Base-by-base conservation (phyloP, 495 filamentous ascomycete genomes). In the Daldinia grandis region DNA sequence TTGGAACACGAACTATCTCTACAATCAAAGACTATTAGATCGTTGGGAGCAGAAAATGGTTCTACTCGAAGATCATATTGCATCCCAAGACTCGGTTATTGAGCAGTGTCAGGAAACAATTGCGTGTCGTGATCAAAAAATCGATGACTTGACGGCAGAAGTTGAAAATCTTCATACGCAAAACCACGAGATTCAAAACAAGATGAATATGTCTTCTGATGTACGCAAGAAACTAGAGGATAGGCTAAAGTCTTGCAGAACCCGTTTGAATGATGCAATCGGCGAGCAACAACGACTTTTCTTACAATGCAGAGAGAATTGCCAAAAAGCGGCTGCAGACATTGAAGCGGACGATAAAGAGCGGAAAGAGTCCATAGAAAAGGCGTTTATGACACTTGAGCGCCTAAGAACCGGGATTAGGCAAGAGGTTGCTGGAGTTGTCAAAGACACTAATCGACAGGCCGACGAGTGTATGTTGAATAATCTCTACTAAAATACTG, bases 241-340 rank as follows among this genome's bases (percentile, higher is more conserved):
- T 0, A 82, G 76, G 47, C 62, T 78, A 47, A 62, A 68, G 15
- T 62, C 67, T 5, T 78, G 73, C 51, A 80, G 71, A 37, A 42
- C 62, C 3, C 72, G 76, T 1, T 58, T 81, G 7, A 81, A 81
- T 62, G 61, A 73, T 21, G 79, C 79, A 3, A 78, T 81, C 6
- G 63, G 73, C 5, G 81, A 84, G 49, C 81, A 82, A 30, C 82
- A 82, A 60, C 54, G 60, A 17, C 68, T 82, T 0, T 82, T 79
- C 59, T 53, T 49, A 35, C 69, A 71, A 25, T 75, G 69, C 25
- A 78, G 74, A 42, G 59, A 74, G 12, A 74, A 62, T 9, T 81
- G 74, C 30, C 58, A 76, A 3, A 64, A 76, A 9, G 54, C 74
- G 0, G 76, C 74, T 14, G 57, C 71, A 4, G 50, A 76, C 21